phyloP scores from a whole-genome alignment of 495 filamentous ascomycete genomes.

The Xylaria palmicola region DNA sequence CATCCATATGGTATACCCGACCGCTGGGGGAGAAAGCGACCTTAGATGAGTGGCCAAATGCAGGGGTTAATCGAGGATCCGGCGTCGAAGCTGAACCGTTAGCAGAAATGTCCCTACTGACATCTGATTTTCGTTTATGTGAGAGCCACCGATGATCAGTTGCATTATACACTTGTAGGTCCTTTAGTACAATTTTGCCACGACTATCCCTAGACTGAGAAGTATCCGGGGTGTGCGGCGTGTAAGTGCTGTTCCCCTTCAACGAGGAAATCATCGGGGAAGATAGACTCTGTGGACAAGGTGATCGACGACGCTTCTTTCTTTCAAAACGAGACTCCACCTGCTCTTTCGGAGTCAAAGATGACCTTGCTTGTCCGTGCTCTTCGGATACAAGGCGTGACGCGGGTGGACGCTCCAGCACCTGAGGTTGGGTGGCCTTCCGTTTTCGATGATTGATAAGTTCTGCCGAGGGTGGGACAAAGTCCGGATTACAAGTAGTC shows the following conservation, averaged over 20 bases:
- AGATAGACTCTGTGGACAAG: not conserved
- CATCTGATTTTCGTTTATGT: not conserved
- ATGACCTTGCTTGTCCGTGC: slow-evolving; percentile 13
- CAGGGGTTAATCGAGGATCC: not conserved
- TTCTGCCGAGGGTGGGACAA: slow-evolving; percentile 31
- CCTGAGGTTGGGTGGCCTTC: slow-evolving; percentile 29
- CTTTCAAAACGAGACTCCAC: not conserved
- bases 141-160: slow-evolving; percentile 19
- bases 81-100: not conserved
- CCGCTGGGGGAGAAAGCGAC: not conserved
- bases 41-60: not conserved
- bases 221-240: not conserved
- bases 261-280: not conserved
- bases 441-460: slow-evolving; percentile 19
- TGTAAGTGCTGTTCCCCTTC: not conserved
- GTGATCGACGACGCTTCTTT: not conserved
- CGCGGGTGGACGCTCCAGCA: slow-evolving; percentile 33
- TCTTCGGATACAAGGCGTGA: slow-evolving; percentile 11
- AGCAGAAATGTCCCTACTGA: not conserved
- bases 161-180: slow-evolving; percentile 30
- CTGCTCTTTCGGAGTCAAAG: slow-evolving; percentile 3
- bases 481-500: slow-evolving; percentile 51
- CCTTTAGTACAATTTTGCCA: slow-evolving; percentile 20
- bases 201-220: not conserved
- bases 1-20: not conserved